phyloP scores from a whole-genome alignment of 805 yeast species.

The Nakazawaea ernobii region DNA sequence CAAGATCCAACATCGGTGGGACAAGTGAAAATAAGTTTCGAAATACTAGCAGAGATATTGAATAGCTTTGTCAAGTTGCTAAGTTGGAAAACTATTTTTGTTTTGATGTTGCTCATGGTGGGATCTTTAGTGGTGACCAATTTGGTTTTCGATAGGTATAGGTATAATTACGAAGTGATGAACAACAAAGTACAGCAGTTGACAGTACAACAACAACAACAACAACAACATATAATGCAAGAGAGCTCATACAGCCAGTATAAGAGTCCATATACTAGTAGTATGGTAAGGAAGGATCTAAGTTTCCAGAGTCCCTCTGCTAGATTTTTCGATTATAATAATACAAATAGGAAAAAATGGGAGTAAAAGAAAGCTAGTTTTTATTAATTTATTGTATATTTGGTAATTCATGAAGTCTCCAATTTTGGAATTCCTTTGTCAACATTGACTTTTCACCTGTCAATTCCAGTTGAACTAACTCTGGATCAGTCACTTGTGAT shows the following conservation, averaged over 20 bases:
- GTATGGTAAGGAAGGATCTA: background rate
- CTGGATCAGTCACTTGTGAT: constrained; percentile 33
- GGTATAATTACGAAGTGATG: constrained; percentile 23
- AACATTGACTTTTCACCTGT: constrained; percentile 37
- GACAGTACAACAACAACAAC: background rate
- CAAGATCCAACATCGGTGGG: constrained; percentile 62
- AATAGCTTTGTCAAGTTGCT: constrained; percentile 72
- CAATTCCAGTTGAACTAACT: constrained; percentile 28
- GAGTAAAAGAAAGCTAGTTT: background rate
- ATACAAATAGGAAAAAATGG: background rate
- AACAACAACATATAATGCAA: background rate
- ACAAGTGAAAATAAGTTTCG: constrained; percentile 69
- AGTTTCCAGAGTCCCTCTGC: background rate
- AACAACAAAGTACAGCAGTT: no score
- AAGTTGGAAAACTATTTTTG: constrained; percentile 59
- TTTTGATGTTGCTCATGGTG: constrained; percentile 37
- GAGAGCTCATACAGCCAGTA: background rate
- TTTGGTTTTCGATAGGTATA: constrained; percentile 35
- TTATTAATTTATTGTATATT: constrained; percentile 11
- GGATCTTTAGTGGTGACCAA: constrained; percentile 51
- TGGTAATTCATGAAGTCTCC: constrained; percentile 34
- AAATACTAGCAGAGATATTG: constrained; percentile 74
- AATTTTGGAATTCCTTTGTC: constrained; percentile 43
- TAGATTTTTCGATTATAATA: background rate
- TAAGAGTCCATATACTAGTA: background rate